Conservation (phyloP, 495 filamentous ascomycete genomes). For the Podospora australis region DNA sequence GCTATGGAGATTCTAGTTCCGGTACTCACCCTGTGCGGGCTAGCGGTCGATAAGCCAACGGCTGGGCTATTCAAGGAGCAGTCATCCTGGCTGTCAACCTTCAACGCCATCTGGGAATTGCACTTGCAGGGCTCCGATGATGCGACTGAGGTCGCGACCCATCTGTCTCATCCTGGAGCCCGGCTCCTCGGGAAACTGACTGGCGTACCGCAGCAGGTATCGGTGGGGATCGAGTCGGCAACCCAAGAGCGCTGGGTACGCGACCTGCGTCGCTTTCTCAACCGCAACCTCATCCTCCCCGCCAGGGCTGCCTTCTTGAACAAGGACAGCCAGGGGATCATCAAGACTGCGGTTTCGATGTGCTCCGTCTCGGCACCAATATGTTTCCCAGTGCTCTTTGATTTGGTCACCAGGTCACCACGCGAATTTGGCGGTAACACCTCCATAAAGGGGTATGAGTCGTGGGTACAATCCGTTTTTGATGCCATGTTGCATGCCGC, state of each 20-base stretch:
- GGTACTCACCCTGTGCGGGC: conserved; percentile 32
- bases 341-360: conserved; percentile 28
- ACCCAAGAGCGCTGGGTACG: conserved; percentile 26
- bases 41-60: conserved; percentile 20
- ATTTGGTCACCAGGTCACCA: conserved; percentile 51
- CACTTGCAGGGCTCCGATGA: conserved; percentile 35
- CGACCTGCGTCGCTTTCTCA: conserved; percentile 56
- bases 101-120: conserved; percentile 37
- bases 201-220: conserved; percentile 13
- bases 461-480: conserved; percentile 65
- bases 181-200: conserved; percentile 32
- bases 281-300: conserved; percentile 65
- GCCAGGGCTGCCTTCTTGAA: conserved; percentile 51
- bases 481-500: conserved; percentile 35
- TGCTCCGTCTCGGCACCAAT: conserved; percentile 25
- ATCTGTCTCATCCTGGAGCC: conserved; percentile 27
- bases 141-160: conserved; percentile 32
- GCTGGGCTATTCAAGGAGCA: conserved; percentile 18
- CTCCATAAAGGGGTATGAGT: conserved; percentile 47
- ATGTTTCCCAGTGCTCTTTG: conserved; percentile 46
- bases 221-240: conserved; percentile 6
- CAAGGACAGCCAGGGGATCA: conserved; percentile 29
- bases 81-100: conserved; percentile 33
- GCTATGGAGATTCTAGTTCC: conserved; percentile 30
- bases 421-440: conserved; percentile 48